Conservation (phyloP, 2,329 filamentous ascomycete species). For the Colletotrichum musae region DNA sequence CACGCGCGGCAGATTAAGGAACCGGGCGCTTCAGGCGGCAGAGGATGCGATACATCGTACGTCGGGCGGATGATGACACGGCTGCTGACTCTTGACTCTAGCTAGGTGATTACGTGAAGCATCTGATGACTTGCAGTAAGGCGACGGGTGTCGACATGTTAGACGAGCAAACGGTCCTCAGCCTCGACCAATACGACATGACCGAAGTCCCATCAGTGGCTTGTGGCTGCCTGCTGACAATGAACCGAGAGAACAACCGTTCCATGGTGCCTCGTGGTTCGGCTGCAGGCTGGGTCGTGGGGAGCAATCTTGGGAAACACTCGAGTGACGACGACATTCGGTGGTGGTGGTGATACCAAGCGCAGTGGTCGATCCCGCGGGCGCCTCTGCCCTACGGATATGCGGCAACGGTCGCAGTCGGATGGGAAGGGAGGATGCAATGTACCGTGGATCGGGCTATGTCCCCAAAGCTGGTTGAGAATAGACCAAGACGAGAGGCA, state of each 20-base stretch:
- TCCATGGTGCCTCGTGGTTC: background rate
- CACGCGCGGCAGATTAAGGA: background rate
- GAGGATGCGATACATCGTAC: background rate
- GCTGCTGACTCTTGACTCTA: constrained; percentile 3
- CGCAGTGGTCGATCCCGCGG: constrained; percentile 19
- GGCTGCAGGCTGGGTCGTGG: background rate
- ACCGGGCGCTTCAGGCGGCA: constrained; percentile 20
- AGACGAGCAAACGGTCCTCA: constrained; percentile 4
- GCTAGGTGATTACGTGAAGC: constrained; percentile 13
- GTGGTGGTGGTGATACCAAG: background rate
- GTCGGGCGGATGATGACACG: background rate
- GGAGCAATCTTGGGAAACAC: background rate
- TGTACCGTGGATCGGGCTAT: constrained; percentile 37
- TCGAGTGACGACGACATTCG: background rate
- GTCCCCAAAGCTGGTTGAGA: constrained; percentile 6
- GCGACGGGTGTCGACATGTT: background rate
- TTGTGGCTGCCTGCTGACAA: constrained; percentile 16
- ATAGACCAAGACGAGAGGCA: background rate
- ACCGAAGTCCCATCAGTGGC: background rate
- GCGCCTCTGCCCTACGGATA: constrained; percentile 10
- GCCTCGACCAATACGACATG: constrained; percentile 9
- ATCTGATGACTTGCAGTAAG: constrained; percentile 21
- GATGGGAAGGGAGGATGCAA: constrained; percentile 25
- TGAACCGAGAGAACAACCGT: constrained; percentile 9
- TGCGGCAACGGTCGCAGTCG: constrained; percentile 12